Evolutionary conservation across 495 filamentous ascomycete genomes (phyloP), one percentile per base, ranked within the genome.

Genomic region (Coniosporium apollinis): DNA sequence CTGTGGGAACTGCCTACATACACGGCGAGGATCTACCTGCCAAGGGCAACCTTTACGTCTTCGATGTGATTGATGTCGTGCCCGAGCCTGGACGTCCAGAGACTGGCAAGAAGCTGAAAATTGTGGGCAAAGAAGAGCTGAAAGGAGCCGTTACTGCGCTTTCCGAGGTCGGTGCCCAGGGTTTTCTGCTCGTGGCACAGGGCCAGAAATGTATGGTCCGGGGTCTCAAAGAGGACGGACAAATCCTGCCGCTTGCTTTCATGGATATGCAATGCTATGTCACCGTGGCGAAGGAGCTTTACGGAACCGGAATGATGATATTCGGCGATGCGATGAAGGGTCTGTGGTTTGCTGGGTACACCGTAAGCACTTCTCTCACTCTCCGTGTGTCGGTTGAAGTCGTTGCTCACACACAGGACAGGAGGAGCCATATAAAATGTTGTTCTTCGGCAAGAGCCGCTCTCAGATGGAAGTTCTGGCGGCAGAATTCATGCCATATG

Each of bases 221-320:
- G 33, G 89, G 89, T 24, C 64, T 99, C 0, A 94, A 94, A 48
- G 89, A 96, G 57, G 89, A 99, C 46, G 79, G 82, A 1, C 79
- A 74, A 3, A 65, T 96, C 29, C 66, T 96, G 1, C 89, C 89
- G 0, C 87, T 96, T 16, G 89, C 89, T 1, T 99, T 99, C 48
- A 81, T 99, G 73, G 89, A 99, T 48, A 85, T 93, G 76, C 86
- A 81, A 60, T 84, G 80, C 57, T 86, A 87, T 54, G 79, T 92
- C 20, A 82, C 70, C 2, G 68, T 76, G 3, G 73, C 78, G 30
- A 91, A 85, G 50, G 80, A 82, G 43, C 64, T 96, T 24, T 69
- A 69, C 17, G 74, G 78, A 1, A 91, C 84, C 0, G 86, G 87
- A 3, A 64, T 96, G 50, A 81, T 74, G 44, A 56, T 92, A 3